A percentile compares a stretch with the other conserved stretches of the same genome.
Conservation (phyloP, 768 basidiomycete genomes). For the Kondoa subrosea region DNA sequence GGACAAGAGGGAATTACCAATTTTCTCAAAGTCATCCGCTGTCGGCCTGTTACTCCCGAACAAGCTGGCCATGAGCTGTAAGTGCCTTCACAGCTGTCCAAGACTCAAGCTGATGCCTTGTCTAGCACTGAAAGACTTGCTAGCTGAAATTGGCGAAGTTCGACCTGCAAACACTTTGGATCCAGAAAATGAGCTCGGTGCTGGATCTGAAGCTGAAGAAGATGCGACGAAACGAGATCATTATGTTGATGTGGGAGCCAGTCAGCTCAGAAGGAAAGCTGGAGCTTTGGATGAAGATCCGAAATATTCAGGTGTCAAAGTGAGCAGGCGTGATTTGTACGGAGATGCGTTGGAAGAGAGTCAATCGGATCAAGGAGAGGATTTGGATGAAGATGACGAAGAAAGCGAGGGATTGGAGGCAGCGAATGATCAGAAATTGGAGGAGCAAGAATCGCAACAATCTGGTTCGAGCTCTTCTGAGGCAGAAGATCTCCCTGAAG, state of each 20-base stretch:
- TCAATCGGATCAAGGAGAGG: conserved; percentile 3
- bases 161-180: background rate
- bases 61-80: background rate
- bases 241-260: background rate
- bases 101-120: background rate
- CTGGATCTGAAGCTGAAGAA: background rate
- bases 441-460: background rate
- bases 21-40: too few relatives aligned
- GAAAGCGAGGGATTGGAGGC: background rate
- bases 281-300: background rate
- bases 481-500: background rate
- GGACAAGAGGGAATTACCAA: too few relatives aligned
- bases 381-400: conserved; percentile 9
- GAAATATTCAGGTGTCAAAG: background rate
- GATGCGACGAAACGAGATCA: background rate
- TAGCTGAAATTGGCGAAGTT: background rate
- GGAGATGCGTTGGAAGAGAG: conserved; percentile 5
- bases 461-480: background rate
- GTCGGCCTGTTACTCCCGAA: too few relatives aligned
- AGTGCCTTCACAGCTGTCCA: background rate
- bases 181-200: background rate
- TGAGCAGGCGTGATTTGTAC: background rate
- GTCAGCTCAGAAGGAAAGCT: background rate
- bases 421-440: conserved; percentile 8
- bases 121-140: background rate